Evolutionary conservation across 2,329 filamentous ascomycete species (phyloP).

Genomic region (Pestalotiopsis sp.): DNA sequence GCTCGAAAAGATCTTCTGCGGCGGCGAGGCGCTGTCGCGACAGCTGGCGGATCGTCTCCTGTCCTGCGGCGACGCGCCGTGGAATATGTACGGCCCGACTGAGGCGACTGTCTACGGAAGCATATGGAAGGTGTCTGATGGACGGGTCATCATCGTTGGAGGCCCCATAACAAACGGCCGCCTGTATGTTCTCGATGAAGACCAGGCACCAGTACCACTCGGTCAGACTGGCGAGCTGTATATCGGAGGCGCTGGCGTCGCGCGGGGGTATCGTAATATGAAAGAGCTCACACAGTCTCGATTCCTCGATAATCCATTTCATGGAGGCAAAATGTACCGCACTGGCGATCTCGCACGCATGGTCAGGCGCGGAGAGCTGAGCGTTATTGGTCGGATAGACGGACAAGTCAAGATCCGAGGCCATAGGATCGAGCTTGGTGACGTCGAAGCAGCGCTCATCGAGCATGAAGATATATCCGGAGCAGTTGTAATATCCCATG

Average conservation of each 20-base stretch:
- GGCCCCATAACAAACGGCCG: slow-evolving; percentile 34
- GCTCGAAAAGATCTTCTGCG: slow-evolving; percentile 28
- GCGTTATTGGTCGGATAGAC: slow-evolving; percentile 28
- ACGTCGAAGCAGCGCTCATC: slow-evolving; percentile 29
- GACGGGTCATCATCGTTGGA: slow-evolving; percentile 27
- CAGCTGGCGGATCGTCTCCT: slow-evolving; percentile 33
- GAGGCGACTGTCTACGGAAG: slow-evolving; percentile 30
- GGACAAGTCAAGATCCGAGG: slow-evolving; percentile 33
- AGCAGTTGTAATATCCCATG: slow-evolving; percentile 28
- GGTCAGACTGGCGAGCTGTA: slow-evolving; percentile 38
- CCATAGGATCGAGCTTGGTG: slow-evolving; percentile 31
- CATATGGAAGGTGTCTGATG: slow-evolving; percentile 27
- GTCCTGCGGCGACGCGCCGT: slow-evolving; percentile 28
- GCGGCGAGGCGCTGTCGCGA: slow-evolving; percentile 29
- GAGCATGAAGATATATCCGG: slow-evolving; percentile 24
- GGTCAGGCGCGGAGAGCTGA: slow-evolving; percentile 19
- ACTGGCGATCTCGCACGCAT: slow-evolving; percentile 29
- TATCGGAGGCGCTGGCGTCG: slow-evolving; percentile 33
- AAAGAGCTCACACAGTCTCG: slow-evolving; percentile 19
- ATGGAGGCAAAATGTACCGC: slow-evolving; percentile 26
- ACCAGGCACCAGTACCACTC: slow-evolving; percentile 37
- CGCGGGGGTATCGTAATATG: slow-evolving; percentile 35
- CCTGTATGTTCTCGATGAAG: slow-evolving; percentile 43
- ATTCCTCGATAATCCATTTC: slow-evolving; percentile 27
- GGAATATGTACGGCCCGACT: slow-evolving; percentile 33